phyloP scores from a whole-genome alignment of 495 filamentous ascomycete genomes.

The Xylaria intraflava region DNA sequence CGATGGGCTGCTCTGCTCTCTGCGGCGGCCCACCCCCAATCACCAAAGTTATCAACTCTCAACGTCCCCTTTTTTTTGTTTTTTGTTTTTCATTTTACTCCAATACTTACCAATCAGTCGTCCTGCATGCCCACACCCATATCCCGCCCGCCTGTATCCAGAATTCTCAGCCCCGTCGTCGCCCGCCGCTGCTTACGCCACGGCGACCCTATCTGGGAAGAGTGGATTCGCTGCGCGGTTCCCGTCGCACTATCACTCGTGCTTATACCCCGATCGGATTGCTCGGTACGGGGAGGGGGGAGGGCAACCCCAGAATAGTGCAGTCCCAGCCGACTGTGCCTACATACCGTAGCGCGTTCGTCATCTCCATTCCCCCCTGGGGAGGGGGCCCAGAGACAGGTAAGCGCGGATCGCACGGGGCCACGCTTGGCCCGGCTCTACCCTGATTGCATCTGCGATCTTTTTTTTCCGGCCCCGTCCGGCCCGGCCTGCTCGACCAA shows the following conservation, averaged over 20 bases:
- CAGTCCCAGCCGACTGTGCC: too few relatives aligned
- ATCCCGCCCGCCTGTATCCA: constrained; percentile 26
- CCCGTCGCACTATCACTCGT: not conserved
- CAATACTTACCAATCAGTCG: not conserved
- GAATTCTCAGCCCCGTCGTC: not conserved
- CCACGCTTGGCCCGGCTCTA: not conserved
- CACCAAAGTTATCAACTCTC: not conserved
- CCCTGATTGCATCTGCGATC: not conserved
- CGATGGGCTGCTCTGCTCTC: not conserved
- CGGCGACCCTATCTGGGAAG: too few relatives aligned
- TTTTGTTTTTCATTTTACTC: too few relatives aligned
- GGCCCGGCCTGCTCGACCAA: not conserved
- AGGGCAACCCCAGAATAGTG: too few relatives aligned
- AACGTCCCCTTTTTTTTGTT: too few relatives aligned
- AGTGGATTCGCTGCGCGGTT: not conserved
- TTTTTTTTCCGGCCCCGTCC: not conserved
- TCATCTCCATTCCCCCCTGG: too few relatives aligned
- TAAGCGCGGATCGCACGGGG: too few relatives aligned
- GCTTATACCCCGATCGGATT: not conserved
- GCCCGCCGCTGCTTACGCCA: not conserved
- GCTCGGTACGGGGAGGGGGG: not conserved
- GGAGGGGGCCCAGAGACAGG: too few relatives aligned
- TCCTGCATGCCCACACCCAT: constrained; percentile 35
- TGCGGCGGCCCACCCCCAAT: not conserved
- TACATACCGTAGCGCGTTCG: too few relatives aligned